These are phyloP conservation scores for Penicillium glabrum DNA, from an alignment of 2,329 filamentous ascomycete genomes.

Conservation along the genomic window DNA sequence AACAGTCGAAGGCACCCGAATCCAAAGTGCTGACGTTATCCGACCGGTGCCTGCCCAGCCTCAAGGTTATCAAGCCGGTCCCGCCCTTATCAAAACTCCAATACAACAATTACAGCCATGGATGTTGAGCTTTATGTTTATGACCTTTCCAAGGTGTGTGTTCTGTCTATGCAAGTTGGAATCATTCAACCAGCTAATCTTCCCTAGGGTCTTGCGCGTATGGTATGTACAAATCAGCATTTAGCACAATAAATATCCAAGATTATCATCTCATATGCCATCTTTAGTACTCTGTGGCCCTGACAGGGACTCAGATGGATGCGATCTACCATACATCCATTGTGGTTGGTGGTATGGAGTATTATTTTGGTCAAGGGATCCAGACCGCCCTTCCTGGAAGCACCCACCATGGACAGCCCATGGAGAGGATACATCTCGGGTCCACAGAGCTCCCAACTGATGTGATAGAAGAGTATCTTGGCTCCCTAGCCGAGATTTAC, in stretches of 20 bases:
- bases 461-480: constrained; percentile 81
- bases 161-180: background rate
- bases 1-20: constrained; percentile 20
- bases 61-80: constrained; percentile 7
- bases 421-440: constrained; percentile 74
- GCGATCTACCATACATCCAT: constrained; percentile 95
- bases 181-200: background rate
- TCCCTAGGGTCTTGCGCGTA: constrained; percentile 54
- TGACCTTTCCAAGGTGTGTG: constrained; percentile 63
- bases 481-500: constrained; percentile 79
- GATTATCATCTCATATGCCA: background rate
- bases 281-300: constrained; percentile 53
- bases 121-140: constrained; percentile 77
- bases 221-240: constrained; percentile 34
- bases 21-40: constrained; percentile 29
- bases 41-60: constrained; percentile 18
- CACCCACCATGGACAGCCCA: constrained; percentile 82
- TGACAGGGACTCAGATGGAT: constrained; percentile 73
- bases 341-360: constrained; percentile 80
- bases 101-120: constrained; percentile 48
- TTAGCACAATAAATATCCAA: background rate
- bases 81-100: background rate
- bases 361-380: constrained; percentile 85
- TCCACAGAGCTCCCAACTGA: constrained; percentile 76
- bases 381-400: constrained; percentile 76